These are phyloP conservation scores for Ogataea salicorniae DNA, from an alignment of 805 yeast genomes.

Conservation along the genomic window DNA sequence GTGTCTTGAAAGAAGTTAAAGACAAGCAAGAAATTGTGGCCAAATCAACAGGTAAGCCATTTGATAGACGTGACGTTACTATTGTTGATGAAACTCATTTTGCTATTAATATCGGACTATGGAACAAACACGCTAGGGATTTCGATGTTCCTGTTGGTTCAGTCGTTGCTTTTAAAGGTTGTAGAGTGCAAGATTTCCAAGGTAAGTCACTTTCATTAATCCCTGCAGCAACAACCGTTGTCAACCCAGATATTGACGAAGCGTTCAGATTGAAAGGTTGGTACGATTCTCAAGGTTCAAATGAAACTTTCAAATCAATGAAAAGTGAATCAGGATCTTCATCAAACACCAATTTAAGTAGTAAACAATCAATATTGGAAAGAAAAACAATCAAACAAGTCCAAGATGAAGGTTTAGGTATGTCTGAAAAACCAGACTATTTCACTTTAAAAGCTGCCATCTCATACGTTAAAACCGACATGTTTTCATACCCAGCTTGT, in stretches of 20 bases:
- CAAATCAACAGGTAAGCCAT: conserved; percentile 82
- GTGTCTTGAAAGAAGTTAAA: conserved; percentile 72
- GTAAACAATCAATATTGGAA: conserved; percentile 40
- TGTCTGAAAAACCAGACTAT: conserved; percentile 73
- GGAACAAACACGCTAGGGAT: conserved; percentile 85
- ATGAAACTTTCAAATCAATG: conserved; percentile 56
- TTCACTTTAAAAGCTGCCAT: conserved; percentile 73
- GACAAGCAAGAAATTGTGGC: conserved; percentile 78
- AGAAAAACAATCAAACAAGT: conserved; percentile 66
- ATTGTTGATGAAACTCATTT: conserved; percentile 81
- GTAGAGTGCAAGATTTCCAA: conserved; percentile 79
- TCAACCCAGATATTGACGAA: conserved; percentile 86
- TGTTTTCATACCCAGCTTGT: conserved; percentile 89
- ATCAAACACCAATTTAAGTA: conserved; percentile 28
- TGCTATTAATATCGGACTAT: conserved; percentile 74
- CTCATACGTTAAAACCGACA: conserved; percentile 65
- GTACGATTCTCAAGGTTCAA: conserved; percentile 79
- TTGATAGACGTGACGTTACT: conserved; percentile 83
- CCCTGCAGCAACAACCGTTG: conserved; percentile 66
- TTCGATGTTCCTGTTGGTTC: conserved; percentile 71
- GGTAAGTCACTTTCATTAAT: conserved; percentile 82
- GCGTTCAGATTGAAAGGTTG: conserved; percentile 89
- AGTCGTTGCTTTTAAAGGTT: conserved; percentile 89
- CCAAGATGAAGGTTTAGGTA: conserved; percentile 63
- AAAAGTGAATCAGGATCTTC: conserved; percentile 44